These are phyloP conservation scores for Paspalum notatum DNA, from an alignment of 176 grass and related monocot species.

Conservation along the genomic window DNA sequence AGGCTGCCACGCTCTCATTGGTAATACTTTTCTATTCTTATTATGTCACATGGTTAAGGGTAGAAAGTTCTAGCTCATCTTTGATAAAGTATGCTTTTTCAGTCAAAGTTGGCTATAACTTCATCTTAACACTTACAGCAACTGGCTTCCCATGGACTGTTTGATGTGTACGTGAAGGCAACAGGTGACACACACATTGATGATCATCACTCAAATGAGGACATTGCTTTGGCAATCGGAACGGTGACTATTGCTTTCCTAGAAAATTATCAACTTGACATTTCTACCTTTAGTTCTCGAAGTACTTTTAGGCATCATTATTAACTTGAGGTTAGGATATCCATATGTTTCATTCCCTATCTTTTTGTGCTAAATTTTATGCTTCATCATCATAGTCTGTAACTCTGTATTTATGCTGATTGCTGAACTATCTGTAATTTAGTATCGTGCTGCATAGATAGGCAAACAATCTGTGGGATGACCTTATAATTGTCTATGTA, in stretches of 20 bases:
- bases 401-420: neutral
- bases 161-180: constrained; percentile 85
- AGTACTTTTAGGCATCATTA: neutral
- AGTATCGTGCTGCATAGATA: constrained; percentile 10
- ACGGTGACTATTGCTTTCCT: constrained; percentile 62
- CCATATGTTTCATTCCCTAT: neutral
- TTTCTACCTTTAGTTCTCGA: constrained; percentile 6
- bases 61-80: constrained; percentile 27
- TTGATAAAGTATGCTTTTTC: neutral
- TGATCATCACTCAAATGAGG: constrained; percentile 98
- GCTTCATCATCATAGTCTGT: neutral
- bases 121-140: constrained; percentile 59
- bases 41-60: neutral
- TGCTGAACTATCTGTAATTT: neutral
- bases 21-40: neutral
- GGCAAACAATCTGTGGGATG: neutral
- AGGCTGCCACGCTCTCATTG: neutral
- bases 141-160: constrained; percentile 92
- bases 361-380: neutral
- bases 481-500: constrained; percentile 34
- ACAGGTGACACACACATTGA: constrained; percentile 94
- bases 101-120: constrained; percentile 39
- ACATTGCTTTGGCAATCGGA: constrained; percentile 96
- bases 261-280: neutral
- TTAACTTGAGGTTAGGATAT: constrained; percentile 14